Percentiles rank a stretch among this genome's conserved stretches.
Conservation (phyloP, 768 basidiomycete genomes). For the Ramaria rubella region DNA sequence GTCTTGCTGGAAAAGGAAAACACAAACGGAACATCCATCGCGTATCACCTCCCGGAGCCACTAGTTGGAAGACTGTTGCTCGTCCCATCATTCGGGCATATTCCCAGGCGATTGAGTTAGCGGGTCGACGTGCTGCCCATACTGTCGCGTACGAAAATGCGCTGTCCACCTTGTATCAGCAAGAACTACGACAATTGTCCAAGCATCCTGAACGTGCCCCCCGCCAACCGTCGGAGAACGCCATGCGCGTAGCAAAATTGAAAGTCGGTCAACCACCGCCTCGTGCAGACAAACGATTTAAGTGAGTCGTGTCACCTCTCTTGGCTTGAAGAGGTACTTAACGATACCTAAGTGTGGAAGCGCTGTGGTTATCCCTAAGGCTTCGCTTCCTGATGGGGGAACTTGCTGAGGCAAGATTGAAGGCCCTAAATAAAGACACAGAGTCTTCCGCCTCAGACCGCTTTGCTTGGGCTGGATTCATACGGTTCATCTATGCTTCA, state of each 20-base stretch:
- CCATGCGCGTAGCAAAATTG: slow-evolving; percentile 44
- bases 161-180: slow-evolving; percentile 42
- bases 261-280: slow-evolving; percentile 53
- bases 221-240: slow-evolving; percentile 38
- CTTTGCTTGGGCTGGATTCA: slow-evolving; percentile 41
- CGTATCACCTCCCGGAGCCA: slow-evolving; percentile 26
- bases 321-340: not conserved
- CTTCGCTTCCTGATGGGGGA: slow-evolving; percentile 46
- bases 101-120: slow-evolving; percentile 31
- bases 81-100: slow-evolving; percentile 35
- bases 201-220: slow-evolving; percentile 28
- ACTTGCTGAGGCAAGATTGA: slow-evolving; percentile 37
- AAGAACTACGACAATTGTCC: slow-evolving; percentile 34
- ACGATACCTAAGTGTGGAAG: slow-evolving; percentile 37
- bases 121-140: slow-evolving; percentile 48
- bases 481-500: slow-evolving; percentile 38
- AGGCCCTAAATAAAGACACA: slow-evolving; percentile 22
- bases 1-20: not conserved
- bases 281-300: slow-evolving; percentile 47
- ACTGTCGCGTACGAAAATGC: slow-evolving; percentile 56
- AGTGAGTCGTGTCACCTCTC: slow-evolving; percentile 10
- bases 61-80: slow-evolving; percentile 36
- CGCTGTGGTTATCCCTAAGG: slow-evolving; percentile 47
- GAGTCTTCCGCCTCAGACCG: slow-evolving; percentile 25
- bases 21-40: slow-evolving; percentile 14